These are phyloP conservation scores for Fusarium sp. DNA, from an alignment of 2,329 filamentous ascomycete species.

Conservation along the genomic window DNA sequence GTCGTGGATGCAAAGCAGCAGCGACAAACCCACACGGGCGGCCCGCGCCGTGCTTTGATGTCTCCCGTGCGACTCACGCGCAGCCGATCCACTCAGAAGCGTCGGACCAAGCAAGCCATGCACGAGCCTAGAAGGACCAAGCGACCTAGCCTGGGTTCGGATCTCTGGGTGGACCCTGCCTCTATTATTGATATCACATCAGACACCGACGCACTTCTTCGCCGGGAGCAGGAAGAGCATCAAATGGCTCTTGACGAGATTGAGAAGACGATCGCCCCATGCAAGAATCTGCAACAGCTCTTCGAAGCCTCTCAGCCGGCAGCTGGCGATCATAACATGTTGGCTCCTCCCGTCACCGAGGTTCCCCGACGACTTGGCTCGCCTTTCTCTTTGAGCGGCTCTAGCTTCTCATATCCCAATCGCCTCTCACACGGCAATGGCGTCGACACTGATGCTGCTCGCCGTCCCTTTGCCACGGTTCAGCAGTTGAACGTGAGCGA, in stretches of 20 bases:
- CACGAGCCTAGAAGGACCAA: constrained; percentile 62
- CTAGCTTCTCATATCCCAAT: constrained; percentile 72
- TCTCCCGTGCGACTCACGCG: constrained; percentile 65
- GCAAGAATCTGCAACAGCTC: constrained; percentile 56
- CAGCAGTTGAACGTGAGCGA: constrained; percentile 59
- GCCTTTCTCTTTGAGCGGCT: constrained; percentile 63
- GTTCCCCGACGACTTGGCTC: constrained; percentile 67
- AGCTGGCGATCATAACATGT: constrained; percentile 20
- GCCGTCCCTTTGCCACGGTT: constrained; percentile 68
- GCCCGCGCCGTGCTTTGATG: constrained; percentile 62
- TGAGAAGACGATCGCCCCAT: constrained; percentile 56
- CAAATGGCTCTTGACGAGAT: constrained; percentile 43
- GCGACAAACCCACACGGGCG: constrained; percentile 62
- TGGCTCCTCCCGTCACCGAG: constrained; percentile 48
- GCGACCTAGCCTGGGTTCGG: constrained; percentile 66
- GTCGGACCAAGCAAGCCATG: constrained; percentile 60
- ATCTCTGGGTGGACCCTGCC: constrained; percentile 64
- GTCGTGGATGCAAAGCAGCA: constrained; percentile 48
- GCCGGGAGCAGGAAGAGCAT: constrained; percentile 46
- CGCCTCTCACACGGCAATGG: constrained; percentile 61
- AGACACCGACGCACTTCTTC: constrained; percentile 46
- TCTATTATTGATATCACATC: constrained; percentile 36
- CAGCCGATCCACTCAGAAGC: constrained; percentile 67
- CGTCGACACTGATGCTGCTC: constrained; percentile 58
- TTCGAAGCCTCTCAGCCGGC: constrained; percentile 49